Conservation (phyloP, 164 flowering plant species). For the Berberis thunbergii region DNA sequence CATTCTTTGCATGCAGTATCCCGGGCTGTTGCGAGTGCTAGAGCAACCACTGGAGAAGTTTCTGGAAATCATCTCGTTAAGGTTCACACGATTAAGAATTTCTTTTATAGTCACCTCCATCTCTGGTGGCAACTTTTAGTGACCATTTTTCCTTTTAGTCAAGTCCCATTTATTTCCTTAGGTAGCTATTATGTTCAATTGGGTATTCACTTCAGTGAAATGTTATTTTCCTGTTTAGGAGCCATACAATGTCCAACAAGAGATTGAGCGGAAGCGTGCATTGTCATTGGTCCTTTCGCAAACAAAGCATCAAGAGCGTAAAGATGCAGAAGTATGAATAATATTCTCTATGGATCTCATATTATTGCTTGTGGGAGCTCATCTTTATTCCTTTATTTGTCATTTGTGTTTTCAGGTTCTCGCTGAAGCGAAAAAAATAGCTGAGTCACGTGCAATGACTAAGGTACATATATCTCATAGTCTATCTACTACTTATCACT, state of each 20-base stretch:
- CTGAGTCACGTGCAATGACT: conserved; percentile 60
- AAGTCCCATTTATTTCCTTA: background rate
- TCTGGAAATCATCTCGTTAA: conserved; percentile 70
- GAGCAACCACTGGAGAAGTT: conserved; percentile 76
- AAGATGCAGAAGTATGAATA: conserved; percentile 66
- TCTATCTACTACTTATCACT: background rate
- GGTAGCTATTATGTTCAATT: background rate
- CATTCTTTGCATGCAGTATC: conserved; percentile 36
- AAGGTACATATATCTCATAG: conserved; percentile 33
- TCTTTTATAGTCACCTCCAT: background rate
- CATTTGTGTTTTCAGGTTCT: conserved; percentile 45
- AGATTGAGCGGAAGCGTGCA: conserved; percentile 87
- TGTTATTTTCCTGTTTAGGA: conserved; percentile 38
- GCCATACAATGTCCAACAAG: conserved; percentile 63
- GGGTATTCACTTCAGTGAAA: background rate
- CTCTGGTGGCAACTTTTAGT: background rate
- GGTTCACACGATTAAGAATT: conserved; percentile 30
- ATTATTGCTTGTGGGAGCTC: background rate
- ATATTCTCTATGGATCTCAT: background rate
- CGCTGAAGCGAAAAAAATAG: conserved; percentile 84
- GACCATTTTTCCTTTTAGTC: background rate
- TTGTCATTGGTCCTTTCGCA: conserved; percentile 80
- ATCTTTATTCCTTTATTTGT: background rate
- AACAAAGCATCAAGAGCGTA: conserved; percentile 88
- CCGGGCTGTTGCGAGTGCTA: conserved; percentile 64